Conservation (phyloP, 768 basidiomycete genomes). For the Lactarius deliciosus region DNA sequence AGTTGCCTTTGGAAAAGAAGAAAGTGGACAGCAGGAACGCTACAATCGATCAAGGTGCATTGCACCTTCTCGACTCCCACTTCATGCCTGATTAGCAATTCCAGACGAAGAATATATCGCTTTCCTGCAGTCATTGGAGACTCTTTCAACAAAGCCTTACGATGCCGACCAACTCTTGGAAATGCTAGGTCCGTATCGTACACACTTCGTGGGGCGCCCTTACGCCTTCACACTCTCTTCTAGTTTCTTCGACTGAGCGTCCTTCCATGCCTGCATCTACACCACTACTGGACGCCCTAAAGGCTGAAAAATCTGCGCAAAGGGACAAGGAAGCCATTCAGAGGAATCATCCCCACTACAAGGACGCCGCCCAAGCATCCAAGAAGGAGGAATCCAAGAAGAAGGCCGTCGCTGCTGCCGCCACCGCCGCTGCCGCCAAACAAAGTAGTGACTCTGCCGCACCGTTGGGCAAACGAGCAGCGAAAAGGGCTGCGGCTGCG, state of each 20-base stretch:
- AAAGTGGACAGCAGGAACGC: conserved; percentile 79
- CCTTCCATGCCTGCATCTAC: conserved; percentile 73
- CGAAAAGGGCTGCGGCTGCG: conserved; percentile 35
- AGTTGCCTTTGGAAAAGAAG: conserved; percentile 69
- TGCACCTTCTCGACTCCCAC: background rate
- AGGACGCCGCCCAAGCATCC: conserved; percentile 43
- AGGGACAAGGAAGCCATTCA: conserved; percentile 73
- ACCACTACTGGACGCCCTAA: conserved; percentile 90
- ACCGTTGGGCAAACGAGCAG: conserved; percentile 39
- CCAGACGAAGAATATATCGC: conserved; percentile 82
- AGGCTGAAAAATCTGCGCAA: conserved; percentile 69
- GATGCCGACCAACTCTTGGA: conserved; percentile 65
- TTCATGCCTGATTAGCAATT: background rate
- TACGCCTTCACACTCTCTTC: conserved; percentile 5
- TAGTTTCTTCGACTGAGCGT: conserved; percentile 66
- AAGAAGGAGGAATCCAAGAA: conserved; percentile 45
- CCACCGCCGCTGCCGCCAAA: conserved; percentile 26
- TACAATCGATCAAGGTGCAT: conserved; percentile 85
- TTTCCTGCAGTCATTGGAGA: conserved; percentile 73
- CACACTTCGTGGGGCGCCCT: background rate
- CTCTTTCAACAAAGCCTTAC: conserved; percentile 42
- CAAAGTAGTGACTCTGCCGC: conserved; percentile 30
- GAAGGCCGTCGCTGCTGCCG: conserved; percentile 32
- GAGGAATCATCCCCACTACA: conserved; percentile 72
- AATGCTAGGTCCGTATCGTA: conserved; percentile 49